Base-by-base conservation (phyloP, 345 rosid genomes). In the Kernera saxatilis region DNA sequence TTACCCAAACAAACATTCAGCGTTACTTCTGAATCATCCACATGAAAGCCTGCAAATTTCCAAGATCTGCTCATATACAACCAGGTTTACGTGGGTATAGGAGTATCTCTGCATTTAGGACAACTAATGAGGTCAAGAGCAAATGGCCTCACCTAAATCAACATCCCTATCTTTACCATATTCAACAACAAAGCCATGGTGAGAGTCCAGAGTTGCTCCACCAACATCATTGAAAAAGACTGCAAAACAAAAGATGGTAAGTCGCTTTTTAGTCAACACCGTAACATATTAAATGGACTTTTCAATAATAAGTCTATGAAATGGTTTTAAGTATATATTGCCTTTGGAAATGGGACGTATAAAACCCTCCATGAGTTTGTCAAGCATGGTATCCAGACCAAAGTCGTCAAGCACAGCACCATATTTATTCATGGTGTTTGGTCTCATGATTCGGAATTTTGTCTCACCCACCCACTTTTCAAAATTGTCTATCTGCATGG, bases 321-420 rank as follows among this genome's bases (percentile, higher is more conserved):
- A 0, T 40, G 59, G 12, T 53, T 53, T 41, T 54, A 57, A 51
- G 25, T 62, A 39, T 67, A 45, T 29, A 30, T 69, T 77, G 82
- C 98, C 87, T 83, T 77, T 88, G 61, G 96, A 77, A 57, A 95
- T 76, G 46, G 99, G 99, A 55, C 91, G 86, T 43, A 95, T 79
- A 61, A 75, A 92, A 62, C 83, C 84, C 59, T 85, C 89, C 96
- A 95, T 81, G 78, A 95, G 79, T 75, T 78, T 84, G 73, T 81
- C 85, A 63, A 95, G 97, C 98, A 95, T 88, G 69, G 79, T 73
- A 75, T 95, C 96, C 48, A 92, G 78, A 64, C 96, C 99, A 81
- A 95, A 95, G 80, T 95, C 99, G 59, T 86, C 99, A 80, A 95
- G 93, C 55, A 95, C 98, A 58, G 86, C 98, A 37, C 99, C 99